Evolutionary conservation across 352 stramenopile species (phyloP), one percentile per base, ranked within the genome.

Genomic region (Pythium diclinum): DNA sequence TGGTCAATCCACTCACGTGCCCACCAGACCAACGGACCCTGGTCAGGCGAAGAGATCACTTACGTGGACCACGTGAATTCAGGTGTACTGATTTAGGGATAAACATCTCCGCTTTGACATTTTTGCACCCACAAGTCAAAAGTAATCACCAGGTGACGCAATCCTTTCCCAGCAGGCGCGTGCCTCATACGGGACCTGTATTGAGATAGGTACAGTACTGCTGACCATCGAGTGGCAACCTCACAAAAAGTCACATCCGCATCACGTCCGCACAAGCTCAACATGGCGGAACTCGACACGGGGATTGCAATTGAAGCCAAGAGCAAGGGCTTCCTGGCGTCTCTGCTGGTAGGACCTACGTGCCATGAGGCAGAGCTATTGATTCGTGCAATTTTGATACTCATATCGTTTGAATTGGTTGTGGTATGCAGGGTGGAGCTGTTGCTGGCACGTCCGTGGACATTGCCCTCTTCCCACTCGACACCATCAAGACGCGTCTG

Each of bases 401-500:
- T 21, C 17, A n/a, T 60, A 38, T 59, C 25, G 16, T n/a, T 59
- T 32, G 23, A 32, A n/a, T 21, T 64, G 46, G 36, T 57, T 10
- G 33, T 40, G 47, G 4, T 23, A 48, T 42, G 6, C 40, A 95
- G 87, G 85, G 85, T 23, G 97, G 97, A 57, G 97, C 96, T 9
- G 82, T 98, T 19, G 97, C 97, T 6, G 98, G 98, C 28, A 98
- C 96, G 44, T 93, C 91, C 16, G 97, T 99, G 33, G 98, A 99
- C 83, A 86, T 99, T 55, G 91, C 96, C 42, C 84, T 99, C 21
- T 99, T 98, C 87, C 98, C 98, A 40, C 87, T 99, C 10, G 97
- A 99, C 83, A 99, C 97, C 2, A 89, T 99, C 70, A 99, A 99
- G 85, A 99, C 97, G 19, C 82, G 97, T 10, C 75, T 99, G 49